These are phyloP conservation scores for Pichia sp. DNA, from an alignment of 1,139 yeast species.

Conservation along the genomic window DNA sequence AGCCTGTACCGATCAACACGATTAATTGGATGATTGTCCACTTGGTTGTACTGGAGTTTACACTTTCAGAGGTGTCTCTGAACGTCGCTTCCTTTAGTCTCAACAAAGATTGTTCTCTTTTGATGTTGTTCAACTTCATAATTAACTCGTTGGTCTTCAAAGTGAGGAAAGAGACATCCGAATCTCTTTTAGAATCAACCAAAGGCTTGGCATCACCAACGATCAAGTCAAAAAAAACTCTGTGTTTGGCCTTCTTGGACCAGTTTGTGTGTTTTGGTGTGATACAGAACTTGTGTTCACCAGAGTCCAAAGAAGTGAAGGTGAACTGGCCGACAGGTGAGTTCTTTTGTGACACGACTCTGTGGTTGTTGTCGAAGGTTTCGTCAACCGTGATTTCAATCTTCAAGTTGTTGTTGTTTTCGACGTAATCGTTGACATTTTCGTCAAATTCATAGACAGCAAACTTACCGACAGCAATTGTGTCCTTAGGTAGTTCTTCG, in stretches of 20 bases:
- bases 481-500: slow-evolving; percentile 49
- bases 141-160: slow-evolving; percentile 43
- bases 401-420: slow-evolving; percentile 34
- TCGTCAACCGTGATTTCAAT: slow-evolving; percentile 49
- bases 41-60: slow-evolving; percentile 47
- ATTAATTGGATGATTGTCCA: slow-evolving; percentile 54
- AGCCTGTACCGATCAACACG: slow-evolving; percentile 39
- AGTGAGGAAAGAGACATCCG: slow-evolving; percentile 40
- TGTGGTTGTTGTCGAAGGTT: slow-evolving; percentile 53
- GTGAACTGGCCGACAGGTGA: slow-evolving; percentile 53
- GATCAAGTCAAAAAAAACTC: slow-evolving; percentile 46
- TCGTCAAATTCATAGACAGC: slow-evolving; percentile 34
- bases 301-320: slow-evolving; percentile 56
- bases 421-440: slow-evolving; percentile 34
- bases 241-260: slow-evolving; percentile 38
- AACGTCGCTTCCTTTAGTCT: slow-evolving; percentile 51
- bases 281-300: slow-evolving; percentile 60
- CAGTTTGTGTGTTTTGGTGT: slow-evolving; percentile 49
- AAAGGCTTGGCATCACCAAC: slow-evolving; percentile 45
- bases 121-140: slow-evolving; percentile 46
- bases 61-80: slow-evolving; percentile 51
- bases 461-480: slow-evolving; percentile 47
- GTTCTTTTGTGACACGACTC: slow-evolving; percentile 54
- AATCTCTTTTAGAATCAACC: slow-evolving; percentile 44
- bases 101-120: slow-evolving; percentile 49